phyloP scores from a whole-genome alignment of 1,139 yeast species.

The Candida dubliniensis region DNA sequence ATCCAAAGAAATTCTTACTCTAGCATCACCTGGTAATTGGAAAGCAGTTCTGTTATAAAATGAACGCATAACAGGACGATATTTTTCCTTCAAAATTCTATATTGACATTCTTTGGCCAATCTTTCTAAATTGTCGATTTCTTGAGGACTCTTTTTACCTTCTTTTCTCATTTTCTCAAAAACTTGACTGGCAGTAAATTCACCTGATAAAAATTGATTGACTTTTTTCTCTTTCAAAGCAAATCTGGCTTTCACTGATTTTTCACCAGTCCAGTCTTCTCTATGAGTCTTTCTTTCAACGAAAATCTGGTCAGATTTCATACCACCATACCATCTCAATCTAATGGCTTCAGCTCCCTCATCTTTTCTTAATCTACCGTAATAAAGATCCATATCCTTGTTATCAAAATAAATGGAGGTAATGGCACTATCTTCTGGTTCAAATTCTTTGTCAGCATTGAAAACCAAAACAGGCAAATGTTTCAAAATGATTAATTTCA shows the following conservation, averaged over 20 bases:
- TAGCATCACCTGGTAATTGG: constrained; percentile 98
- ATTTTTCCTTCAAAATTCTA: constrained; percentile 74
- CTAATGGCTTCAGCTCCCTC: constrained; percentile 99
- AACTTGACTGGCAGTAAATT: constrained; percentile 81
- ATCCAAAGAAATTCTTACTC: constrained; percentile 96
- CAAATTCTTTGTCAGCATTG: constrained; percentile 94
- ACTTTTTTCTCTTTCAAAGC: constrained; percentile 88
- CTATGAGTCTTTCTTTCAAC: constrained; percentile 97
- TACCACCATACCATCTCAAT: constrained; percentile 98
- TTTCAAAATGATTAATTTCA: constrained; percentile 85
- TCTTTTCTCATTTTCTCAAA: constrained; percentile 92
- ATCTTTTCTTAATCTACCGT: constrained; percentile 90
- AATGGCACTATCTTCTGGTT: constrained; percentile 90
- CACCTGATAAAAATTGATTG: constrained; percentile 79
- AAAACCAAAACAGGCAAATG: constrained; percentile 95
- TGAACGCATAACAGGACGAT: constrained; percentile 93
- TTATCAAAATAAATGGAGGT: constrained; percentile 96
- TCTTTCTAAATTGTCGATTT: constrained; percentile 88
- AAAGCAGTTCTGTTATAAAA: constrained; percentile 98
- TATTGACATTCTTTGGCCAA: constrained; percentile 92
- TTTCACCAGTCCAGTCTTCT: constrained; percentile 99
- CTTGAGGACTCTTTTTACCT: constrained; percentile 82
- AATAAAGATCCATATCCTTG: constrained; percentile 81
- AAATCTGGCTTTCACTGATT: constrained; percentile 95
- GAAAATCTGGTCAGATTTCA: constrained; percentile 87